Conservation (phyloP, 371 early-diverging fungal species). For the Encephalitozoon romaleae region DNA sequence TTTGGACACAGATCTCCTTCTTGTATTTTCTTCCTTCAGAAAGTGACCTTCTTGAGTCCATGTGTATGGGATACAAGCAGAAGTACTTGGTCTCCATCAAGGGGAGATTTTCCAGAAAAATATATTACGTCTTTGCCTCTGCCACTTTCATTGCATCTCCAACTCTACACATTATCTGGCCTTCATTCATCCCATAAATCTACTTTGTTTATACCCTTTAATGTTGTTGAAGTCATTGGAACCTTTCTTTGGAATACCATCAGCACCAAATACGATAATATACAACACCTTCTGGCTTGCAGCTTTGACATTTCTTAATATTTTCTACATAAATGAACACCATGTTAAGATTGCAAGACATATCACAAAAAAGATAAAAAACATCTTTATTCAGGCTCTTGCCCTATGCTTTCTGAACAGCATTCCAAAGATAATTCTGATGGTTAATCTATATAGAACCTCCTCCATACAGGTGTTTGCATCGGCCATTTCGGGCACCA, state of each 20-base stretch:
- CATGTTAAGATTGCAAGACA: background rate
- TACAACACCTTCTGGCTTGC: background rate
- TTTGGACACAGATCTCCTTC: conserved; percentile 6
- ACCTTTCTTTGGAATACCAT: background rate
- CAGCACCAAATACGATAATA: background rate
- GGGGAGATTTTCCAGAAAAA: background rate
- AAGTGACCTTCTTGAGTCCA: conserved; percentile 26
- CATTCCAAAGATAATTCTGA: conserved; percentile 3
- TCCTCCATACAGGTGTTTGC: background rate
- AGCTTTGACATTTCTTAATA: background rate
- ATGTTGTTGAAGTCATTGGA: background rate
- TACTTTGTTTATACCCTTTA: conserved; percentile 3
- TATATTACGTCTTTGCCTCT: background rate
- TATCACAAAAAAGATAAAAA: background rate
- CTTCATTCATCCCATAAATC: background rate
- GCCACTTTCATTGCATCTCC: no score
- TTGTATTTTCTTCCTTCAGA: conserved; percentile 44
- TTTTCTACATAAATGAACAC: background rate
- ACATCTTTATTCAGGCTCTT: background rate
- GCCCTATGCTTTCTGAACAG: background rate
- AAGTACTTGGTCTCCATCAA: conserved; percentile 28
- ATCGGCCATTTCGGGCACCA: background rate
- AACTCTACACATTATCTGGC: background rate
- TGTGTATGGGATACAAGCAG: conserved; percentile 44
- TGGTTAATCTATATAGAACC: background rate